Percentiles rank a stretch among this genome's conserved stretches.
Conservation (phyloP, 805 yeast genomes). For the Candida glaebosa region DNA sequence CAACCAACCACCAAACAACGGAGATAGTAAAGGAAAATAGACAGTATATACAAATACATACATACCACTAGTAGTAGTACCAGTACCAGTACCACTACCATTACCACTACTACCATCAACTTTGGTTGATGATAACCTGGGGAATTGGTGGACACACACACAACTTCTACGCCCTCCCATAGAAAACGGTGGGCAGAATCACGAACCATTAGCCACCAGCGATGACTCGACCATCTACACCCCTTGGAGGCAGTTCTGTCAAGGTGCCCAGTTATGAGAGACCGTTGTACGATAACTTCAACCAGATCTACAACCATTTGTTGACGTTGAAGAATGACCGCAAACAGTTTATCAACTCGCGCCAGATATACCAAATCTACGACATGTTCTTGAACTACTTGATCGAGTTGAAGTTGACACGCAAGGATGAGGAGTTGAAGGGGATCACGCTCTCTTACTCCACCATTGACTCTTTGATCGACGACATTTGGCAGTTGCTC, state of each 20-base stretch:
- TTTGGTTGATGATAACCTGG: no score
- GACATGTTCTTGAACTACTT: slow-evolving; percentile 53
- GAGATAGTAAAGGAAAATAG: no score
- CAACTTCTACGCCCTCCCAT: background rate
- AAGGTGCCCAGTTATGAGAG: slow-evolving; percentile 37
- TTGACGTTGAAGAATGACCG: slow-evolving; percentile 56
- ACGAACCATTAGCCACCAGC: no score
- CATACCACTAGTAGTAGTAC: no score
- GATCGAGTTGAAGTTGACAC: slow-evolving; percentile 49
- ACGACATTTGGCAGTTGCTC: slow-evolving; percentile 85
- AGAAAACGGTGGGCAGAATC: no score
- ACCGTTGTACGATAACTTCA: slow-evolving; percentile 26
- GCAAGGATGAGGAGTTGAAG: slow-evolving; percentile 45
- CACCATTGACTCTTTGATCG: slow-evolving; percentile 69
- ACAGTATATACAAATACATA: no score
- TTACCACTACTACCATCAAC: no score
- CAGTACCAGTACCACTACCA: no score
- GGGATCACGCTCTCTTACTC: slow-evolving; percentile 41
- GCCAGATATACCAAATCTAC: slow-evolving; percentile 61
- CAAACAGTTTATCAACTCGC: slow-evolving; percentile 59
- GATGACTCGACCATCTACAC: slow-evolving; percentile 8
- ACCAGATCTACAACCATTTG: slow-evolving; percentile 23
- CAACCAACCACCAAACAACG: no score
- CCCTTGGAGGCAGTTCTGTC: slow-evolving; percentile 1
- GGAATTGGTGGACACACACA: background rate